These are phyloP conservation scores for Cercophora sp. DNA, from an alignment of 495 filamentous ascomycete genomes.

Conservation along the genomic window DNA sequence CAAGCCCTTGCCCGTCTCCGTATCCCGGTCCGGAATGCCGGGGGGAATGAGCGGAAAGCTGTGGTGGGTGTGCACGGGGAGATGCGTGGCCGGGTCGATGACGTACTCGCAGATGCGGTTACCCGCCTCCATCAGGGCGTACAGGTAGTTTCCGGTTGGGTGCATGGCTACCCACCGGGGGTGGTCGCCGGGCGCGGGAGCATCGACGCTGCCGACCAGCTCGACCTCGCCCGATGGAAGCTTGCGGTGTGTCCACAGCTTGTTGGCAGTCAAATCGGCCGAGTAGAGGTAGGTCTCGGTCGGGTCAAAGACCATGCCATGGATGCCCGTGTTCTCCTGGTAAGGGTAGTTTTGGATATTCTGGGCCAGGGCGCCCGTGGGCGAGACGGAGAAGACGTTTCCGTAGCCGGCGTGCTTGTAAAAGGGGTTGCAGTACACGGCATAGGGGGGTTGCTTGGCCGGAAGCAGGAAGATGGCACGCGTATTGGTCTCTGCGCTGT, in stretches of 20 bases:
- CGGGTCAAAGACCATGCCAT: constrained; percentile 86
- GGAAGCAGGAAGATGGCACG: constrained; percentile 82
- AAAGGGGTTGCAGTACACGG: constrained; percentile 82
- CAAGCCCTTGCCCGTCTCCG: constrained; percentile 39
- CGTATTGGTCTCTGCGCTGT: constrained; percentile 67
- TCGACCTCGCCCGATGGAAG: constrained; percentile 55
- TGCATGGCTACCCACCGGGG: constrained; percentile 83
- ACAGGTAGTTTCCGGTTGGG: constrained; percentile 69
- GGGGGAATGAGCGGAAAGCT: constrained; percentile 73
- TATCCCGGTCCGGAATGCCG: constrained; percentile 50
- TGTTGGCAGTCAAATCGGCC: constrained; percentile 78
- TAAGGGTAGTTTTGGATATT: constrained; percentile 81
- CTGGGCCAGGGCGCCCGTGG: constrained; percentile 55
- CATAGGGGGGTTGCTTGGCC: constrained; percentile 68
- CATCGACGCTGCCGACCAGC: constrained; percentile 63
- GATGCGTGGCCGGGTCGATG: constrained; percentile 67
- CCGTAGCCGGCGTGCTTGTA: constrained; percentile 78
- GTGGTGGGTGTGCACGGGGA: constrained; percentile 78
- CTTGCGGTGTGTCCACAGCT: constrained; percentile 82
- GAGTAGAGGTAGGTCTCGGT: constrained; percentile 83
- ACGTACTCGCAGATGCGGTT: constrained; percentile 77
- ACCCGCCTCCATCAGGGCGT: constrained; percentile 80
- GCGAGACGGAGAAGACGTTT: constrained; percentile 68
- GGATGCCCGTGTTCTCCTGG: constrained; percentile 67
- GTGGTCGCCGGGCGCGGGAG: constrained; percentile 67